A percentile compares a stretch with the other conserved stretches of the same genome.
Evolutionary conservation across 2,329 filamentous ascomycete species (phyloP).

Genomic region (Curvularia eragrostidis): DNA sequence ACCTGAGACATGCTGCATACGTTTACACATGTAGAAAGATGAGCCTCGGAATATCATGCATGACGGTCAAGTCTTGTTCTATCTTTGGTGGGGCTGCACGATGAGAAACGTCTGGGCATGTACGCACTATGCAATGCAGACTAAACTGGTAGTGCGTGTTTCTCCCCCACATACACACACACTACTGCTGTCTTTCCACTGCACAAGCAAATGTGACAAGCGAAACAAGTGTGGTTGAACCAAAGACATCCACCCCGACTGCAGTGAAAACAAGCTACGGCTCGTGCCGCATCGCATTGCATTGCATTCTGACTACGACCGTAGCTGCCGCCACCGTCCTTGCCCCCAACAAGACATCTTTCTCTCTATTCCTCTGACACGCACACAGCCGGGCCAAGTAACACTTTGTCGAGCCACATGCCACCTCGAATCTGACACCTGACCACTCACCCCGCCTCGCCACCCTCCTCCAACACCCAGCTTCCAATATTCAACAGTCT

Average conservation of each 20-base stretch:
- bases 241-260: neutral
- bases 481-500: constrained; percentile 11
- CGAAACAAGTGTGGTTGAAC: neutral
- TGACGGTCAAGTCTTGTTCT: constrained; percentile 9
- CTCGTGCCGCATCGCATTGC: constrained; percentile 19
- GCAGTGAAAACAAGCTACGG: constrained; percentile 11
- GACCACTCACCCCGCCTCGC: constrained; percentile 10
- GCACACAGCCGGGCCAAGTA: neutral
- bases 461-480: constrained; percentile 10
- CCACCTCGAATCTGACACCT: constrained; percentile 18
- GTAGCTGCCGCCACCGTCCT: neutral
- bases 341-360: neutral
- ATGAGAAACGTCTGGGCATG: neutral
- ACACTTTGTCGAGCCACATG: constrained; percentile 17
- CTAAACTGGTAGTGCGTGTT: neutral
- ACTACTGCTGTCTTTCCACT: neutral
- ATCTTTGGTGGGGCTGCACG: constrained; percentile 5
- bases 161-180: neutral
- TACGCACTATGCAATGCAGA: neutral
- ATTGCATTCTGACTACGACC: constrained; percentile 1
- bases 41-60: constrained; percentile 15
- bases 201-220: neutral
- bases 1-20: constrained; percentile 12
- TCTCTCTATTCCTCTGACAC: neutral
- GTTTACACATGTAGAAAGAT: constrained; percentile 3